A percentile compares a stretch with the other conserved stretches of the same genome.
Conservation (phyloP, 2,329 filamentous ascomycete genomes). For the Ceratocystis cacaofunesta region DNA sequence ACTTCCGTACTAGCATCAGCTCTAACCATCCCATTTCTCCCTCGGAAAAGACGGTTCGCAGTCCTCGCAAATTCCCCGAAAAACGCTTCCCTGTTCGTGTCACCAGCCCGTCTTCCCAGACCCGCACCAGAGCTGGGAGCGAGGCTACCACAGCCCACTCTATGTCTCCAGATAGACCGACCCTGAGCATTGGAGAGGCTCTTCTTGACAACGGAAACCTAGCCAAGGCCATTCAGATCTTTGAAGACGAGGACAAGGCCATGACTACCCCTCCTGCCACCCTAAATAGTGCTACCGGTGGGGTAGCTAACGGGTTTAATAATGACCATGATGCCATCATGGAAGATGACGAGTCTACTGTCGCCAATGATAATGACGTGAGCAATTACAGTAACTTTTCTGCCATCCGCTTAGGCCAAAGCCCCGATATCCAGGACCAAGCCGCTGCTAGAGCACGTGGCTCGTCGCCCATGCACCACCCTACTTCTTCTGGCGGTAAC, state of each 20-base stretch:
- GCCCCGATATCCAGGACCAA: constrained; percentile 7
- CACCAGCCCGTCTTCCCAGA: constrained; percentile 23
- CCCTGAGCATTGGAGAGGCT: constrained; percentile 36
- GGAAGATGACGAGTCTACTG: constrained; percentile 25
- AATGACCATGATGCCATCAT: constrained; percentile 20
- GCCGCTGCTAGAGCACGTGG: constrained; percentile 29
- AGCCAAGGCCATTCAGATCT: constrained; percentile 45
- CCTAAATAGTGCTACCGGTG: constrained; percentile 20
- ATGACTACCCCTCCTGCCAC: constrained; percentile 16
- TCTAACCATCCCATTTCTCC: constrained; percentile 17
- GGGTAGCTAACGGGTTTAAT: constrained; percentile 18
- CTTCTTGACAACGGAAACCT: constrained; percentile 41
- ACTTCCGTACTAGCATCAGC: constrained; percentile 18
- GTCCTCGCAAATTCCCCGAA: constrained; percentile 36
- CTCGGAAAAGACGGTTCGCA: constrained; percentile 25
- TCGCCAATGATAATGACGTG: constrained; percentile 55
- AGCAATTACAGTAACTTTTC: constrained; percentile 85
- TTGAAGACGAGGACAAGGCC: constrained; percentile 37
- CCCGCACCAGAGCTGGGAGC: constrained; percentile 15
- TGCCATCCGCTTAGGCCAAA: constrained; percentile 45
- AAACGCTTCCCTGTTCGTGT: constrained; percentile 49
- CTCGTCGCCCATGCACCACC: constrained; percentile 30
- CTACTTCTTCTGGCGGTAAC: constrained; percentile 29
- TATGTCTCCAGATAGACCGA: constrained; percentile 19
- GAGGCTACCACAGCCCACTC: constrained; percentile 13